Base-by-base conservation (phyloP, 352 stramenopile genomes). In the Phytopythium sindhum region DNA sequence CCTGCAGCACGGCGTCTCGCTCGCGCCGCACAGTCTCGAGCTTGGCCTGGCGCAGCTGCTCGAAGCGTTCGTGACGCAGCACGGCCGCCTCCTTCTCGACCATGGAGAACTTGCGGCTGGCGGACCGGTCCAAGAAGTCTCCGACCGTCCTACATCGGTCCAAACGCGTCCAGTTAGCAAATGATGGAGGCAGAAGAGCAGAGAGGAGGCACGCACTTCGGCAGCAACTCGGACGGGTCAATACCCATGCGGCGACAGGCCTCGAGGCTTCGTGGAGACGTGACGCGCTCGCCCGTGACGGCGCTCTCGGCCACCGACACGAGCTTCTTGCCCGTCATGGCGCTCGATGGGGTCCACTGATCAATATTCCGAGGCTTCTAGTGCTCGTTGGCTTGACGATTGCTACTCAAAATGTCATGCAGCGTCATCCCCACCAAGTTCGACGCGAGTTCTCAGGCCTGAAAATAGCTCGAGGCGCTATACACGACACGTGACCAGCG, bases 21-120 rank as follows among this genome's bases (percentile, higher is more conserved):
- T 93, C 85, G 29, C 57, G 59, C n/a, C 72, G 69, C 28, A 93
- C 72, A 23, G 68, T 71, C 21, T 87, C 76, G 6, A 93, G 60
- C 51, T 90, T 91, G n/a, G 70, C 57, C 41, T 88, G 76, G 11
- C 85, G 81, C 3, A 75, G 70, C 57, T 86, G 74, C 61, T 93
- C 83, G 68, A 89, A 91, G 60, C 82, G 85, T 61, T 90, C 72
- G 29, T 85, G 86, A 12, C 85, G 85, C 21, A 91, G 67, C 41
- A 84, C 78, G 1, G 81, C 83, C 1, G 83, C 80, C 53, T 91
- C 80, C 57, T 91, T 91, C 68, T 93, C 85, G 19, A 93, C 69
- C 8, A 88, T 63, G 1, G 80, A 77, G 59, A 82, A 86, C 68
- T 88, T 90, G 28, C 65, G 69, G 14, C 71, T 81, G 1, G 75